These are phyloP conservation scores for Papilionanthe hybrid DNA, from an alignment of 116 monocot species.

Conservation along the genomic window DNA sequence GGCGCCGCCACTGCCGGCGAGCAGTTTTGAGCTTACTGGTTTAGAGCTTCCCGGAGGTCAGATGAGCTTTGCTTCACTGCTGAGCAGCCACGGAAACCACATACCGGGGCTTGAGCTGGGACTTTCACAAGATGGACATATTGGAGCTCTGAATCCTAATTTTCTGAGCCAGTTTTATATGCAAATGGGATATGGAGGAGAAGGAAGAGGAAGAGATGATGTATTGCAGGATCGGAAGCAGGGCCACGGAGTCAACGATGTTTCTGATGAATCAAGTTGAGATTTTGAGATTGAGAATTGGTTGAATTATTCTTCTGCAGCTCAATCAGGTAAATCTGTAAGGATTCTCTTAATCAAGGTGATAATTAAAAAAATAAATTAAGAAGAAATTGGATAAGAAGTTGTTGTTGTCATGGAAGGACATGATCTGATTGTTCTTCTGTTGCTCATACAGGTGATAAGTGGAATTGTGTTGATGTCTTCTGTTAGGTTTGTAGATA, in stretches of 20 bases:
- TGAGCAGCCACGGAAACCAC: slow-evolving; percentile 20
- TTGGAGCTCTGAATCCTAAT: slow-evolving; percentile 29
- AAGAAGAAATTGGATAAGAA: neutral
- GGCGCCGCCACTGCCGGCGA: neutral
- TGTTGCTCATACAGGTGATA: neutral
- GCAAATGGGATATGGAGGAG: slow-evolving; percentile 29
- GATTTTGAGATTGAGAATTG: neutral
- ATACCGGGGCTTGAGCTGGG: slow-evolving; percentile 36
- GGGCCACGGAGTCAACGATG: slow-evolving; percentile 13
- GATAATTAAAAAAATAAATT: neutral
- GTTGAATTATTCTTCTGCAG: neutral
- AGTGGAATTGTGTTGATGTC: neutral
- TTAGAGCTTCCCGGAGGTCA: slow-evolving; percentile 26
- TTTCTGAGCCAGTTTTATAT: slow-evolving; percentile 29
- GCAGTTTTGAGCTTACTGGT: slow-evolving; percentile 7
- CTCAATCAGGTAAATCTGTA: neutral
- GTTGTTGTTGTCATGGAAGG: neutral
- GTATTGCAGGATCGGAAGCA: slow-evolving; percentile 20
- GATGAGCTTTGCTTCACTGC: slow-evolving; percentile 31
- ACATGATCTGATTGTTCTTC: neutral
- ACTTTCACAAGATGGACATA: slow-evolving; percentile 30
- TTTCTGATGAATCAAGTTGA: slow-evolving; percentile 22
- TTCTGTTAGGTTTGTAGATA: neutral
- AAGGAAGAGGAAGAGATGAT: slow-evolving; percentile 9
- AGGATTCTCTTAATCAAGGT: neutral